These are phyloP conservation scores for Bruguiera gymnorhiza DNA, from an alignment of 345 rosid species.

Conservation along the genomic window DNA sequence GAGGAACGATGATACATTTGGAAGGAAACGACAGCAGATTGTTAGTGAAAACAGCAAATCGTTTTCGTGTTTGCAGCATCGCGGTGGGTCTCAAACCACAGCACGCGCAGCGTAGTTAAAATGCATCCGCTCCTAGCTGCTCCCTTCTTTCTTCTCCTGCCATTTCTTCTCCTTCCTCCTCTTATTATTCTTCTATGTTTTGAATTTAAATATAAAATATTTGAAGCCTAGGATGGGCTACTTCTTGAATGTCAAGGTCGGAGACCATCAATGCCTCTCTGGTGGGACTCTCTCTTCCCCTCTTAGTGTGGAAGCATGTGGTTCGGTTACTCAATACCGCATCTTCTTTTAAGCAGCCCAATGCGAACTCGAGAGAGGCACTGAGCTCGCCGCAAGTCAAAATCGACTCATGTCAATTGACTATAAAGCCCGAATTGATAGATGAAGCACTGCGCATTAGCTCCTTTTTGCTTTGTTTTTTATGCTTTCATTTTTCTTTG, in stretches of 20 bases:
- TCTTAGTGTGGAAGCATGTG: slow-evolving; percentile 55
- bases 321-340: slow-evolving; percentile 49
- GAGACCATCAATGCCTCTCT: slow-evolving; percentile 59
- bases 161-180: too few relatives aligned
- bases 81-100: too few relatives aligned
- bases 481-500: neutral
- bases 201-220: too few relatives aligned
- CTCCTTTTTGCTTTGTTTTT: slow-evolving; percentile 23
- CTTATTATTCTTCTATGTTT: too few relatives aligned
- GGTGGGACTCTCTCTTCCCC: slow-evolving; percentile 84
- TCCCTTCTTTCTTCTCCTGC: too few relatives aligned
- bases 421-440: slow-evolving; percentile 52
- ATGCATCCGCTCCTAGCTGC: too few relatives aligned
- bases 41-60: too few relatives aligned
- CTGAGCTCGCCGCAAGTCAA: slow-evolving; percentile 50
- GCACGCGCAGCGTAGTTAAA: too few relatives aligned
- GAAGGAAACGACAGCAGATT: too few relatives aligned
- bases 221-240: neutral
- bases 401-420: slow-evolving; percentile 53
- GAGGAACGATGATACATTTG: too few relatives aligned
- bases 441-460: slow-evolving; percentile 65
- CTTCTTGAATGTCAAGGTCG: slow-evolving; percentile 44
- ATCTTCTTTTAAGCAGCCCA: slow-evolving; percentile 58
- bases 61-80: too few relatives aligned
- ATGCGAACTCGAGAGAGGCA: slow-evolving; percentile 64